Evolutionary conservation across 345 rosid genomes (phyloP).

Genomic region (Eutrema japonicum): DNA sequence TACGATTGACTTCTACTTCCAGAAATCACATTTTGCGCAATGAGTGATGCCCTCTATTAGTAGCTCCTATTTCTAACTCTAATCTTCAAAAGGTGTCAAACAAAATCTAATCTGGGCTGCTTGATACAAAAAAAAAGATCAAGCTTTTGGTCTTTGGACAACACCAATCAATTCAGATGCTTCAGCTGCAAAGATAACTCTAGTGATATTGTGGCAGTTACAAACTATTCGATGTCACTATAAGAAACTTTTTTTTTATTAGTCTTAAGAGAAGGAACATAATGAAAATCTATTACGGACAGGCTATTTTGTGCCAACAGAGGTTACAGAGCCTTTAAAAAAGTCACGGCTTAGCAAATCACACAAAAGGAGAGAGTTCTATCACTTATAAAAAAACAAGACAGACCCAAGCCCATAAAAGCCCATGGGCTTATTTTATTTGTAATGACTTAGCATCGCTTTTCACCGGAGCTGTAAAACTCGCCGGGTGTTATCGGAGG

Average conservation of each 20-base stretch:
- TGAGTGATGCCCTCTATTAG: too few relatives aligned
- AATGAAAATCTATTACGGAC: neutral
- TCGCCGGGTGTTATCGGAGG: slow-evolving; percentile 67
- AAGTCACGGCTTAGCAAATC: slow-evolving; percentile 36
- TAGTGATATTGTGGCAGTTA: too few relatives aligned
- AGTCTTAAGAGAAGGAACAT: neutral
- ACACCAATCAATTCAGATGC: too few relatives aligned
- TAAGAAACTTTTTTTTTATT: neutral
- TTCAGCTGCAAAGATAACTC: too few relatives aligned
- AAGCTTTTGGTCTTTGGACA: too few relatives aligned
- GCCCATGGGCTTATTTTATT: slow-evolving; percentile 39
- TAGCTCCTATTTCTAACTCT: too few relatives aligned
- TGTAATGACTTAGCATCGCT: slow-evolving; percentile 23
- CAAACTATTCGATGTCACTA: neutral
- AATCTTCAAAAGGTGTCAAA: too few relatives aligned
- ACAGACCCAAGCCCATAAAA: slow-evolving; percentile 21
- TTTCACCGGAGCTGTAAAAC: slow-evolving; percentile 66
- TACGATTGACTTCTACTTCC: too few relatives aligned
- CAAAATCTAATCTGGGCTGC: too few relatives aligned
- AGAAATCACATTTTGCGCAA: too few relatives aligned
- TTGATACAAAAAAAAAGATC: too few relatives aligned
- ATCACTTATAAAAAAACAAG: slow-evolving; percentile 28
- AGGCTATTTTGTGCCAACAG: slow-evolving; percentile 26
- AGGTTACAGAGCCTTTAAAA: slow-evolving; percentile 16
- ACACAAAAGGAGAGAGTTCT: slow-evolving; percentile 42